Evolutionary conservation across 176 grass and related monocot genomes (phyloP).

Genomic region (Juncus inflexus): DNA sequence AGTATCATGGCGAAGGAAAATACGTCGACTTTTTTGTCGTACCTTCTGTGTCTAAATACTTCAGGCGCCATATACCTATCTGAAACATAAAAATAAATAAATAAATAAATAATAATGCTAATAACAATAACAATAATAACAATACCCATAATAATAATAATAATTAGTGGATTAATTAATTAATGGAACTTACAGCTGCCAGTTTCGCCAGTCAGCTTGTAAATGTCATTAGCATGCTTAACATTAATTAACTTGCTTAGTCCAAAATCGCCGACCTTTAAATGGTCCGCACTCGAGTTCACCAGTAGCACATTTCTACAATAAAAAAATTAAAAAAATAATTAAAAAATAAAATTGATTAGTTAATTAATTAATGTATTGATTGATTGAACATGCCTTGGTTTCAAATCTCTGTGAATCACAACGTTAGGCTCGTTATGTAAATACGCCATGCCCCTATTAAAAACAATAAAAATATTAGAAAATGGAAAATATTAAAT

Average conservation of each 20-base stretch:
- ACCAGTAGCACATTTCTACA: conserved; percentile 95
- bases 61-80: conserved; percentile 99
- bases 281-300: conserved; percentile 85
- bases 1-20: conserved; percentile 99
- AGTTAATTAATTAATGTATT: not conserved
- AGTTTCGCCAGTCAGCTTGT: conserved; percentile 98
- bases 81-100: conserved; percentile 22
- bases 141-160: no score
- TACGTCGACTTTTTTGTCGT: conserved; percentile 99
- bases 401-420: conserved; percentile 93
- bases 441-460: conserved; percentile 98
- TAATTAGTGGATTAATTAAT: no score
- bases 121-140: no score
- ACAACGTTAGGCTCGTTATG: conserved; percentile 99
- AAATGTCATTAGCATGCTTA: conserved; percentile 84
- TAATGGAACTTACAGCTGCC: conserved; percentile 78
- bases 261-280: conserved; percentile 98
- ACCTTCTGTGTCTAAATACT: conserved; percentile 97
- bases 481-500: conserved; percentile 4
- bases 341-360: not conserved
- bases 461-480: conserved; percentile 26
- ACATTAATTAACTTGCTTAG: conserved; percentile 95
- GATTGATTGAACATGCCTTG: conserved; percentile 42
- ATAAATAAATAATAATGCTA: not conserved
- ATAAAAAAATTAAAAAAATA: conserved; percentile 1